A percentile compares a stretch with the other conserved stretches of the same genome.
phyloP scores from a whole-genome alignment of 768 basidiomycete species.

The Guyanaporus albipodus region DNA sequence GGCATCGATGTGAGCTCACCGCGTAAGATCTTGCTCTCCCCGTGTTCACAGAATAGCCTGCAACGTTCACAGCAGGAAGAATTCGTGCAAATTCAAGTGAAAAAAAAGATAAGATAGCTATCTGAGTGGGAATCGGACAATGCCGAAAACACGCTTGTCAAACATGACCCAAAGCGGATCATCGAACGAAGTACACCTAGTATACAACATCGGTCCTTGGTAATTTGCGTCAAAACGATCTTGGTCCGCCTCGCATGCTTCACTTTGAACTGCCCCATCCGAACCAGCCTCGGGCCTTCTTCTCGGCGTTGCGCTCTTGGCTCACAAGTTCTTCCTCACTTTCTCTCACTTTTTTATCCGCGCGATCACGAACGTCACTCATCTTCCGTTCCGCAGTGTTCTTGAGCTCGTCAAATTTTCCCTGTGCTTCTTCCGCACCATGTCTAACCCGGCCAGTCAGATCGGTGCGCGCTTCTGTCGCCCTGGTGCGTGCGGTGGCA shows the following conservation, averaged over 20 bases:
- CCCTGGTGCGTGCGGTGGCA: conserved; percentile 12
- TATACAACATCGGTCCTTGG: neutral
- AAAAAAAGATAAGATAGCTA: neutral
- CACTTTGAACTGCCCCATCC: conserved; percentile 36
- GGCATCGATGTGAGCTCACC: neutral
- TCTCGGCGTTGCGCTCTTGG: conserved; percentile 22
- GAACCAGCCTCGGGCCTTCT: conserved; percentile 35
- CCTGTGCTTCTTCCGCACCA: conserved; percentile 24
- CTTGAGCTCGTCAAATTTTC: conserved; percentile 24
- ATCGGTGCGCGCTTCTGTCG: conserved; percentile 23
- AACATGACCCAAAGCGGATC: no score
- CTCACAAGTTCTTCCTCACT: conserved; percentile 26
- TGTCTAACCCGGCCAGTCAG: conserved; percentile 24
- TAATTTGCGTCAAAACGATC: neutral
- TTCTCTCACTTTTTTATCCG: conserved; percentile 29
- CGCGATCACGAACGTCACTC: conserved; percentile 20
- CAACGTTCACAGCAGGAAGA: no score
- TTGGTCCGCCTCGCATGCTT: neutral
- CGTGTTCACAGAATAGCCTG: no score
- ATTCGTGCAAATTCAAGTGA: no score
- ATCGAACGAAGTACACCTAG: no score
- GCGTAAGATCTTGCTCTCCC: neutral
- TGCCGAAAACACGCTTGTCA: neutral
- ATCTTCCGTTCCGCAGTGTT: conserved; percentile 24
- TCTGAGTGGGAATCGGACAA: neutral